These are phyloP conservation scores for Cryphonectria naterciae DNA, from an alignment of 2,329 filamentous ascomycete species.

Conservation along the genomic window DNA sequence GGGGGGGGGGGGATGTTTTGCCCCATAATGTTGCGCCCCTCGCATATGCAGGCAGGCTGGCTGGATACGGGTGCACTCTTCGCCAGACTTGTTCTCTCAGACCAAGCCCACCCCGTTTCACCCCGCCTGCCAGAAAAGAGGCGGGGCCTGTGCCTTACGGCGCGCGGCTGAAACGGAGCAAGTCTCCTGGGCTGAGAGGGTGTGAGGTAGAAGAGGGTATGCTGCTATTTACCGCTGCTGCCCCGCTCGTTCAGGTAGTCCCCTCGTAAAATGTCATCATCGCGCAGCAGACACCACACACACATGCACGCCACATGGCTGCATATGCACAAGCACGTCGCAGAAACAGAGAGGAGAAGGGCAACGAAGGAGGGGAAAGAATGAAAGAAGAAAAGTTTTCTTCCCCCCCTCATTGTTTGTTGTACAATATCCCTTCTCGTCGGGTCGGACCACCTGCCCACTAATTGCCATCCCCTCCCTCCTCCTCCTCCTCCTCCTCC, in stretches of 20 bases:
- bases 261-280: constrained; percentile 10
- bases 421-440: not conserved
- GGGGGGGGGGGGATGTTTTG: not conserved
- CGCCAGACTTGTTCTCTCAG: not conserved
- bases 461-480: not conserved
- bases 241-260: not conserved
- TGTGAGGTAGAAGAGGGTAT: not conserved
- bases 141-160: not conserved
- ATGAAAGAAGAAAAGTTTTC: not conserved
- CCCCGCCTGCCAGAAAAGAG: not conserved
- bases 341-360: not conserved
- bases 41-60: not conserved
- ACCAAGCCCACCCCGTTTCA: constrained; percentile 1
- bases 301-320: not conserved
- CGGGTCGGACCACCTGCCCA: not conserved
- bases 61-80: not conserved
- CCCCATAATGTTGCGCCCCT: constrained; percentile 1
- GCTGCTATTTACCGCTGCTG: not conserved
- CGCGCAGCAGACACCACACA: not conserved
- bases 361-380: not conserved
- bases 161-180: not conserved
- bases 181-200: not conserved
- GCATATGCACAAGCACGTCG: constrained; percentile 4
- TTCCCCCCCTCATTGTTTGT: not conserved
- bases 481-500: not conserved